Base-by-base conservation (phyloP, 2,329 filamentous ascomycete genomes). In the Fusarium nanum region DNA sequence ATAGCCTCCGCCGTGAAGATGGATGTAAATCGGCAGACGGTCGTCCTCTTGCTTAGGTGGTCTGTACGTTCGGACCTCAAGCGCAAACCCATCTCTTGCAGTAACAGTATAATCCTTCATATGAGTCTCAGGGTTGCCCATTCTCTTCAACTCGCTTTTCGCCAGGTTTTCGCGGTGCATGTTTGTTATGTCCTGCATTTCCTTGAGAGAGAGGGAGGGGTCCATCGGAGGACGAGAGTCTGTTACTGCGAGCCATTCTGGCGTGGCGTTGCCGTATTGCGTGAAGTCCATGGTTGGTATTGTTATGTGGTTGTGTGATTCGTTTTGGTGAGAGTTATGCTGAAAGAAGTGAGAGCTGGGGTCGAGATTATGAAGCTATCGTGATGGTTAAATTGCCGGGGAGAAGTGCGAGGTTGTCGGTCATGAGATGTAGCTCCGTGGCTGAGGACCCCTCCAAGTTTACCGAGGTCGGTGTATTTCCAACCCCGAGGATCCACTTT, bases 1-100 rank as follows among this genome's bases (percentile, higher is more conserved):
- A 60, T 86, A 90, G 0, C 86, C 87, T 5, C 86, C 87, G 6
- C 87, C 87, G 66, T 88, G 87, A 2, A 87, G 75, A 65, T 86
- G 83, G 22, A 86, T 75, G 57, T 84, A 86, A 1, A 88, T 76
- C 0, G 87, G 86, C 0, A 88, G 78, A 8, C 11, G 78, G 61
- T 5, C 75, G 85, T 81, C 7, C 4, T 34, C 34, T 48, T 60
- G 1, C 2, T 67, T 46, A 0, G 34, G 42, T 0, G 74, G 74
- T 12, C 74, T 58, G 14, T 76, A 76, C 6, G 65, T 75, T 14
- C 74, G 69, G 0, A 63, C 74, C 11, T 74, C 65, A 0, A 76
- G 50, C 2, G 59, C 12, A 3, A 55, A 60, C 0, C 71, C 71
- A 3, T 76, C 74, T 14, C 71, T 42, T 4, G 73, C 63, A 2